Conservation (phyloP, 2,329 filamentous ascomycete genomes). For the Hortaea sp. region DNA sequence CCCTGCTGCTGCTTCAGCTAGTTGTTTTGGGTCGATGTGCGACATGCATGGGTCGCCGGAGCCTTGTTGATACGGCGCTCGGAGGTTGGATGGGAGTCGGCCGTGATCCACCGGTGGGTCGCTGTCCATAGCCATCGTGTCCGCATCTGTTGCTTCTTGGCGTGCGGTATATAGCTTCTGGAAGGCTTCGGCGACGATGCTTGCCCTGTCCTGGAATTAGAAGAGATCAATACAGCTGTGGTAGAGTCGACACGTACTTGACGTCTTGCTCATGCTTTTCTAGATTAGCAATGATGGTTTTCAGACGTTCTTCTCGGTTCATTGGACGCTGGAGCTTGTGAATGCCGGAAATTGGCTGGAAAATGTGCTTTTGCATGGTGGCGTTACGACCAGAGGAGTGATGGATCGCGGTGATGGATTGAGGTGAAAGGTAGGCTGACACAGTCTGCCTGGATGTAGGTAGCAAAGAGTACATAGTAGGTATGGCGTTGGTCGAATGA, state of each 20-base stretch:
- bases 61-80: conserved; percentile 8
- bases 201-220: conserved; percentile 1
- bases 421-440: no score
- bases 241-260: conserved; percentile 1
- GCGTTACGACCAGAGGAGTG: background rate
- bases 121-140: conserved; percentile 2
- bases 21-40: background rate
- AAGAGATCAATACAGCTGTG: background rate
- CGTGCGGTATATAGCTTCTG: conserved; percentile 1
- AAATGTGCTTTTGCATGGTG: conserved; percentile 9
- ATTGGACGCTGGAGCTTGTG: conserved; percentile 7
- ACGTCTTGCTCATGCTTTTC: conserved; percentile 12
- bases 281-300: conserved; percentile 15
- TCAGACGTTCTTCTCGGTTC: conserved; percentile 11
- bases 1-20: background rate
- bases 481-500: background rate
- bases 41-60: conserved; percentile 8
- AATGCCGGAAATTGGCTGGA: conserved; percentile 9
- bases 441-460: no score
- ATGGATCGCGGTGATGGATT: background rate
- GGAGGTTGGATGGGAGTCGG: conserved; percentile 8
- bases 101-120: background rate
- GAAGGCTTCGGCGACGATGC: conserved; percentile 10
- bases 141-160: background rate
- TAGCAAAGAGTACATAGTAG: background rate